phyloP scores from a whole-genome alignment of 2,329 filamentous ascomycete genomes.

The Microcera coccophila region DNA sequence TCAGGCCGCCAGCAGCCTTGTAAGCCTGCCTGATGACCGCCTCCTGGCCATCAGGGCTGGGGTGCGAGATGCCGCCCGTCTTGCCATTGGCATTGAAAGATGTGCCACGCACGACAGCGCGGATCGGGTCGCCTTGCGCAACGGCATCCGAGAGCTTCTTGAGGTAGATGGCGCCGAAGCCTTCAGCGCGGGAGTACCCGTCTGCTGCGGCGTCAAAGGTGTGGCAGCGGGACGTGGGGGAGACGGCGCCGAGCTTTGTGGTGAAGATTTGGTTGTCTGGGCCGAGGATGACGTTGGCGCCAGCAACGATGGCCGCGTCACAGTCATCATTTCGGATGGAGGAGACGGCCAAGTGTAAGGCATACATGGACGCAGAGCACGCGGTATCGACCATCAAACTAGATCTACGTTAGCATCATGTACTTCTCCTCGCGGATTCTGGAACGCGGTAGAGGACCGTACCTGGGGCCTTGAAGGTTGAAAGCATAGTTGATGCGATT shows the following conservation, averaged over 20 bases:
- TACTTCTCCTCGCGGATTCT: too few species aligned
- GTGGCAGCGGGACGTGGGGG: conserved; percentile 23
- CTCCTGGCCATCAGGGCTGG: conserved; percentile 19
- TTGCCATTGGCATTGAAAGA: conserved; percentile 22
- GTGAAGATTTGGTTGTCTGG: conserved; percentile 19
- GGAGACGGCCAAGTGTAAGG: too few species aligned
- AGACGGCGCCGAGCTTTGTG: conserved; percentile 17
- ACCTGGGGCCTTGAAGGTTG: too few species aligned
- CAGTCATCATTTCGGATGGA: too few species aligned
- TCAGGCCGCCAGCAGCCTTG: conserved; percentile 11
- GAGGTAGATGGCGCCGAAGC: conserved; percentile 28
- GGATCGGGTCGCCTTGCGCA: conserved; percentile 19
- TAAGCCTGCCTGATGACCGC: conserved; percentile 14
- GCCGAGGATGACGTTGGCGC: conserved; percentile 33
- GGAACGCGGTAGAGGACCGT: too few species aligned
- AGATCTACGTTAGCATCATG: too few species aligned
- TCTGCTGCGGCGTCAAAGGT: conserved; percentile 33
- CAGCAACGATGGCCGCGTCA: conserved; percentile 33
- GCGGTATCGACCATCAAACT: too few species aligned
- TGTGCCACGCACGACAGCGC: conserved; percentile 20
- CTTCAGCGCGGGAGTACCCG: conserved; percentile 34
- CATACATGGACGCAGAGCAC: too few species aligned
- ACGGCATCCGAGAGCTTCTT: conserved; percentile 31
- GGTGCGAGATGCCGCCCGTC: conserved; percentile 23
- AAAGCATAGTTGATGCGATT: too few species aligned